Base-by-base conservation (phyloP, 78 protist genomes). In the Dictyostelium firmibasis region DNA sequence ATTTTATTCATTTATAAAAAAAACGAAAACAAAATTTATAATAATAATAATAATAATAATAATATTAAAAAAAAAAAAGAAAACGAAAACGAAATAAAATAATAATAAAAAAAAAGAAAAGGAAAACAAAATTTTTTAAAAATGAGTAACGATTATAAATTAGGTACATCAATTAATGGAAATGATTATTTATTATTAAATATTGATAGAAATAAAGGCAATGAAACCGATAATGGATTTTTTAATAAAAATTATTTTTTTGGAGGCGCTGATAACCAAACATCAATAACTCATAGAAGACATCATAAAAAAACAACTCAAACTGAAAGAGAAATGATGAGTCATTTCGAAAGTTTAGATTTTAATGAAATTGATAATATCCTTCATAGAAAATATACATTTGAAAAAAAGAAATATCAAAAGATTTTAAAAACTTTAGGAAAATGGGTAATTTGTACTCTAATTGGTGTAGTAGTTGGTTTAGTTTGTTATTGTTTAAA, bases 391-490 rank as follows among this genome's bases (percentile, higher is more conserved):
- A 60, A 89, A 31, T 89, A 81, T 69, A 69, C 11, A 16, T 20
- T n/a, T 25, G 50, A 70, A 89, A 38, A 29, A 31, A 64, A 89
- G 7, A 79, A 27, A n/a, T 11, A 67, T 43, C 41, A 62, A 13
- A 89, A 89, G 25, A 47, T 89, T 4, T 29, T 89, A 33, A 89
- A 89, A 18, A 75, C 94, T 1, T 23, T 89, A 31, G 86, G 86
- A 4, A 89, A 89, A 81, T 89, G 94, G 94, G 38, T 69, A 2
- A 78, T 89, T 13, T 89, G 94, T 69, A 36, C 82, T 1, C 36
- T 89, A 2, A 89, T 89, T 67, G 94, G 94, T 89, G 53, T 89
- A 0, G 23, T 92, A 33, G 89, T 83, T 82, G 95, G 92, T 81
- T 57, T 92, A 6, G 81, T 72, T 20, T 84, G 84, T 20, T 84